Evolutionary conservation across 495 filamentous ascomycete species (phyloP).

Genomic region (Daldinia grandis): DNA sequence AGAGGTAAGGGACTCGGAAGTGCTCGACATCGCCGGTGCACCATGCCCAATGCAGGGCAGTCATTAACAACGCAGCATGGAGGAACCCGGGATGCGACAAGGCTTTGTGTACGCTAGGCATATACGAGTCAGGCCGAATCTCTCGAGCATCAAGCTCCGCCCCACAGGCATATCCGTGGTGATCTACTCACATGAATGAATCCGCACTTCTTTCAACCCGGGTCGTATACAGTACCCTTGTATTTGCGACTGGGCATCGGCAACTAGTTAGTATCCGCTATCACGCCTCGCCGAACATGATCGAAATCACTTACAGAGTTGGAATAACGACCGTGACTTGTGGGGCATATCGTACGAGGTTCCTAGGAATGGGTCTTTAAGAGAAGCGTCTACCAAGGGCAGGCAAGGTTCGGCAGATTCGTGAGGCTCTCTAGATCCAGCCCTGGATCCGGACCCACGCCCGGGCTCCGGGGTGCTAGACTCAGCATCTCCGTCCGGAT

Average conservation of each 20-base stretch:
- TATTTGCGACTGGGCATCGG: constrained; percentile 38
- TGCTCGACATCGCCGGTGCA: constrained; percentile 46
- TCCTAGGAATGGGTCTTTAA: constrained; percentile 43
- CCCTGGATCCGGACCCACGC: constrained; percentile 22
- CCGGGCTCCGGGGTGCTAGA: constrained; percentile 27
- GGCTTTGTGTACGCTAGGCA: constrained; percentile 44
- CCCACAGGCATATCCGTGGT: constrained; percentile 12
- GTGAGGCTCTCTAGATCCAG: constrained; percentile 38
- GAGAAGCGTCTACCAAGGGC: constrained; percentile 28
- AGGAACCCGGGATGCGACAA: constrained; percentile 49
- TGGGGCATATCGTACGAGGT: constrained; percentile 44
- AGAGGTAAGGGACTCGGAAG: constrained; percentile 46
- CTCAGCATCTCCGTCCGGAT: constrained; percentile 40
- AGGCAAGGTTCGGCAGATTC: constrained; percentile 35
- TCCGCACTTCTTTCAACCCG: constrained; percentile 42
- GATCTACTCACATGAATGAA: constrained; percentile 44
- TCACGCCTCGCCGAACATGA: constrained; percentile 11
- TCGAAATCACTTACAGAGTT: constrained; percentile 41
- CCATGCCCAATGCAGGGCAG: constrained; percentile 48
- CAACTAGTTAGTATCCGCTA: constrained; percentile 23
- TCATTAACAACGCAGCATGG: constrained; percentile 46
- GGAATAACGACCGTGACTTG: constrained; percentile 45
- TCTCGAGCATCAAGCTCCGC: constrained; percentile 22
- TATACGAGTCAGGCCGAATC: constrained; percentile 24
- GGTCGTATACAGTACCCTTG: constrained; percentile 39